Evolutionary conservation across 768 basidiomycete genomes (phyloP).

Genomic region (Candolleomyces eurysporus): DNA sequence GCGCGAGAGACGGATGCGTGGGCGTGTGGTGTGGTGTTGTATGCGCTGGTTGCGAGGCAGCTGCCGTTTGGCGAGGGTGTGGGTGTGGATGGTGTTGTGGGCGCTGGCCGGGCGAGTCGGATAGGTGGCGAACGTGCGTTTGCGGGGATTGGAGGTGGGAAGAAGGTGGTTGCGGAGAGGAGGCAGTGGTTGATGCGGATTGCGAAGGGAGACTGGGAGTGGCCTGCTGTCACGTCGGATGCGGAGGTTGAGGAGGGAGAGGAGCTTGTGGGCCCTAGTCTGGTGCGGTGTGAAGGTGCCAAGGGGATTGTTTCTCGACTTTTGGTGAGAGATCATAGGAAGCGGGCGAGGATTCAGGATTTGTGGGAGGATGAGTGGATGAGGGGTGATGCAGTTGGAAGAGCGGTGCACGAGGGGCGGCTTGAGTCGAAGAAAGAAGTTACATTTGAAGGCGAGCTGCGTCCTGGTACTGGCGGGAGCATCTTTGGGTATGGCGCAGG

Average conservation of each 20-base stretch:
- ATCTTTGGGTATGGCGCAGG: background rate
- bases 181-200: constrained; percentile 72
- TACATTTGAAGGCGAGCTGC: background rate
- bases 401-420: constrained; percentile 11
- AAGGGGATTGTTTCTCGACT: constrained; percentile 56
- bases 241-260: constrained; percentile 13
- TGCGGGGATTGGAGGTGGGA: constrained; percentile 19
- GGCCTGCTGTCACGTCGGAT: constrained; percentile 44
- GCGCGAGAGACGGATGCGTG: constrained; percentile 84
- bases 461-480: background rate
- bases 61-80: constrained; percentile 72
- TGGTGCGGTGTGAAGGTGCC: constrained; percentile 44
- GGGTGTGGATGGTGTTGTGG: constrained; percentile 17
- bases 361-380: constrained; percentile 62
- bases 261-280: constrained; percentile 32
- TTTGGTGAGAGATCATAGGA: constrained; percentile 67
- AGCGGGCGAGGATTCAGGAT: constrained; percentile 59
- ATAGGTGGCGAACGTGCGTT: constrained; percentile 40
- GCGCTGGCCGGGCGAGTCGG: constrained; percentile 24
- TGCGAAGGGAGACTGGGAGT: constrained; percentile 75
- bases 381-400: constrained; percentile 26
- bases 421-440: background rate
- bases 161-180: constrained; percentile 32
- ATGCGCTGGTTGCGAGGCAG: constrained; percentile 64
- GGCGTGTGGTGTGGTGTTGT: constrained; percentile 89